Evolutionary conservation across 441 rosid genomes (phyloP), one percentile per base, ranked within the genome.

Genomic region (Bocquillonia castaneifolia): DNA sequence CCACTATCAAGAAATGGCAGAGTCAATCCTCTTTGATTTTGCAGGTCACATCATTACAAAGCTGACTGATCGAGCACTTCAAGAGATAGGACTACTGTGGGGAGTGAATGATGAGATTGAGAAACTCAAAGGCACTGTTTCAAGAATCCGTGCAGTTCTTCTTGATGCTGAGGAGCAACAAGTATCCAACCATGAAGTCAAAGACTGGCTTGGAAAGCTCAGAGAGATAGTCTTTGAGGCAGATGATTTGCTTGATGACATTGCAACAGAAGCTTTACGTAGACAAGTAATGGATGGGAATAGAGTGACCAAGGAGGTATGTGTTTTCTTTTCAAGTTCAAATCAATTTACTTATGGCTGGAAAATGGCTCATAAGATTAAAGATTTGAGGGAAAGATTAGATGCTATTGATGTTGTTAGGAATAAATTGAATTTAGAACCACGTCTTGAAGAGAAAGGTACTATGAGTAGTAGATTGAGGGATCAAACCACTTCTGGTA

Each of bases 191-290:
- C 6, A 36, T 15, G 40, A 34, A 5, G 73, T 57, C 20, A 67
- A 14, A 25, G 23, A 1, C 2, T 70, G 70, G 75, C 63, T 68
- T 7, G 25, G n/a, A 3, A 45, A 57, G 64, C 75, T 80, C 12
- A 55, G 64, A 54, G 75, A 62, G 36, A 73, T 57, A 0, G 17
- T 74, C 7, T 69, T 63, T 25, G 75, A 77, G 20, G 74, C 61
- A 0, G 75, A 80, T 31, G 79, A 80, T 44, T 34, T 74, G 57
- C 22, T 69, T 0, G 83, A 74, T 60, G 71, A 74, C 6, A 48
- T 69, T n/a, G 51, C 67, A 1, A 36, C 64, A 0, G 59, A 71
- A 28, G 67, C 59, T 42, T 9, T 52, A 18, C 26, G 6, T 0
- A 18, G 6, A 0, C 39, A 54, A 18, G 10, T 28, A 3, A 39